Evolutionary conservation across 2,329 filamentous ascomycete species (phyloP), one percentile per base, ranked within the genome.

Genomic region (Zopfia rhizophila): DNA sequence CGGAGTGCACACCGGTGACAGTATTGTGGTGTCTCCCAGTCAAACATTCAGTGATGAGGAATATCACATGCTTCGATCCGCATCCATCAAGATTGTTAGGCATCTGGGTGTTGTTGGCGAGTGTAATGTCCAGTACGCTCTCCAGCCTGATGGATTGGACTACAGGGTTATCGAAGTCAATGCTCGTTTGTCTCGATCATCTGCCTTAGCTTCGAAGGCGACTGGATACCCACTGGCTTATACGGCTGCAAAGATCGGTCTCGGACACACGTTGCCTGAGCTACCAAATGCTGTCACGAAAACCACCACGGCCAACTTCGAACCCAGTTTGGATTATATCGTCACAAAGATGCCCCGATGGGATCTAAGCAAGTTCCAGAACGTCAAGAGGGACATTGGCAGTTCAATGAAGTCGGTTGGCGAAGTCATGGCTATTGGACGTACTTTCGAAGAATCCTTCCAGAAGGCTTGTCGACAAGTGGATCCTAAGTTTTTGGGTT

Each of bases 101-200:
- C 94, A 99, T 75, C 82, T 99, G 57, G 93, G 93, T 60, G 94
- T 99, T 38, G 93, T 97, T 35, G 94, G 94, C 73, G 94, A 99
- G 79, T 99, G 94, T 77, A 99, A 99, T 73, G 92, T 97, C 23
- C 93, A 97, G 76, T 99, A 99, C 74, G 92, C 92, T 55, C 84
- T 99, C 53, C 91, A 97, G 75, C 94, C 94, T 12, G 92, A 97
- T 76, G 93, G 93, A 46, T 86, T 97, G 51, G 94, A 99, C 78
- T 99, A 97, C 81, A 86, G 94, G 72, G 93, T 99, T 55, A 99
- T 99, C 65, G 94, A 99, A 76, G 93, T 99, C 75, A 99, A 99
- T 72, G 94, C 94, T 60, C 93, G 94, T 86, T 86, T 99, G 38
- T 97, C 94, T 67, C 90, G 94, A 66, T 99, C 94, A 32, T 99